A percentile compares a stretch with the other conserved stretches of the same genome.
Conservation (phyloP, 768 basidiomycete genomes). For the Agaricus bisporus region DNA sequence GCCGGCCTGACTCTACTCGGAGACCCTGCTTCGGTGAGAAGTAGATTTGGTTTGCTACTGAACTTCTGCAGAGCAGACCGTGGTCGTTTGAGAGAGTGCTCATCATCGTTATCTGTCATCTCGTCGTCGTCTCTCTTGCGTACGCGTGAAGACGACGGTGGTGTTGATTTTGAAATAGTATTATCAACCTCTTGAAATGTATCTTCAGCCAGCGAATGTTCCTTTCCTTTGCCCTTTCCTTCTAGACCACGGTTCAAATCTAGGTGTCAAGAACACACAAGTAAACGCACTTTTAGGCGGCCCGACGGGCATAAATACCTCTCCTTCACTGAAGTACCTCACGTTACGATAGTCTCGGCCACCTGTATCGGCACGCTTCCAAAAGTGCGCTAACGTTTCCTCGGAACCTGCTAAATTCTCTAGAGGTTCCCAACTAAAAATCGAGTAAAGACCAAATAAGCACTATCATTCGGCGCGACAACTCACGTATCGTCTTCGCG, state of each 20-base stretch:
- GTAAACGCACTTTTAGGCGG: conserved; percentile 45
- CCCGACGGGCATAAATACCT: conserved; percentile 48
- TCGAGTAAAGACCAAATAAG: background rate
- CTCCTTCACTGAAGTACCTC: conserved; percentile 44
- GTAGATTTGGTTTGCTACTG: conserved; percentile 6
- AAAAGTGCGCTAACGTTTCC: conserved; percentile 46
- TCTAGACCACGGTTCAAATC: background rate
- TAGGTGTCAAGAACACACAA: background rate
- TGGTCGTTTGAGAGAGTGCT: conserved; percentile 1
- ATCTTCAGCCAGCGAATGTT: background rate
- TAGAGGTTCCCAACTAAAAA: conserved; percentile 59
- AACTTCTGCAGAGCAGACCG: background rate
- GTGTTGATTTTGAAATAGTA: background rate
- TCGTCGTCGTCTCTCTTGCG: conserved; percentile 3
- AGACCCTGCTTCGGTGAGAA: background rate
- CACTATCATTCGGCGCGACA: background rate
- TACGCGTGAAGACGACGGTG: background rate
- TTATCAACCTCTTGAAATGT: background rate
- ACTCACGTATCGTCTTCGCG: conserved; percentile 54
- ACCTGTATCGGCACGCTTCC: conserved; percentile 40
- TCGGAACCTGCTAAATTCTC: conserved; percentile 55
- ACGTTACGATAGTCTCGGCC: conserved; percentile 46
- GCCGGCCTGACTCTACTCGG: background rate
- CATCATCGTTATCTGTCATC: background rate
- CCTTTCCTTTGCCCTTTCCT: conserved; percentile 4